Percentiles rank a stretch among this genome's conserved stretches.
These are phyloP conservation scores for Chalaropsis ovoidea DNA, from an alignment of 2,329 filamentous ascomycete species.

Conservation along the genomic window DNA sequence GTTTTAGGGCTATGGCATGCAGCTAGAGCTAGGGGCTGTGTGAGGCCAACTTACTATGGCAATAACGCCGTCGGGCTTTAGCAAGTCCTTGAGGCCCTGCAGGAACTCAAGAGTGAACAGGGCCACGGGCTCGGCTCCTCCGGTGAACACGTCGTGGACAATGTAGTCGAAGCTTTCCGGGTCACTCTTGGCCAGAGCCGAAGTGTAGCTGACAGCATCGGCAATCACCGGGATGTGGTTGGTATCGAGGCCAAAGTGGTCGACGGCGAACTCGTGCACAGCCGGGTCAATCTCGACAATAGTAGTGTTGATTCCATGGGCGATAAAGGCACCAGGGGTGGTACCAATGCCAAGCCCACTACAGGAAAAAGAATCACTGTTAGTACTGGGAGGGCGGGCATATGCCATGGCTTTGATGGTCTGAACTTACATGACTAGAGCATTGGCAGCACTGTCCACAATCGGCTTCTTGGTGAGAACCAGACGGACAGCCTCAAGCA, in stretches of 20 bases:
- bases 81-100: slow-evolving; percentile 54
- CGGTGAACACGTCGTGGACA: slow-evolving; percentile 95
- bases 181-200: slow-evolving; percentile 36
- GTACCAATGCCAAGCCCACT: slow-evolving; percentile 89
- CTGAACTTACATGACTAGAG: slow-evolving; percentile 66
- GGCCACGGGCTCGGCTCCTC: slow-evolving; percentile 78
- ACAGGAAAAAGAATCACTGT: slow-evolving; percentile 31
- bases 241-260: slow-evolving; percentile 69
- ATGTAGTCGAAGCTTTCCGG: slow-evolving; percentile 71
- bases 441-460: slow-evolving; percentile 58
- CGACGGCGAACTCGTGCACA: slow-evolving; percentile 70
- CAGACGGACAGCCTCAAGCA: slow-evolving; percentile 83
- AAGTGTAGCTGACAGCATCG: slow-evolving; percentile 66
- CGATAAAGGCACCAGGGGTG: slow-evolving; percentile 73
- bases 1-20: no score
- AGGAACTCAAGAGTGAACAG: slow-evolving; percentile 86
- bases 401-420: background rate
- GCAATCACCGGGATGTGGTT: slow-evolving; percentile 73
- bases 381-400: background rate
- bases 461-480: slow-evolving; percentile 49
- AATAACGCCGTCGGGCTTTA: slow-evolving; percentile 70
- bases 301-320: slow-evolving; percentile 83
- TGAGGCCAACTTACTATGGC: slow-evolving; percentile 75
- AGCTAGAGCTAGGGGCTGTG: no score
- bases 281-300: slow-evolving; percentile 90